phyloP scores from a whole-genome alignment of 116 monocot genomes.

The Zostera marina region DNA sequence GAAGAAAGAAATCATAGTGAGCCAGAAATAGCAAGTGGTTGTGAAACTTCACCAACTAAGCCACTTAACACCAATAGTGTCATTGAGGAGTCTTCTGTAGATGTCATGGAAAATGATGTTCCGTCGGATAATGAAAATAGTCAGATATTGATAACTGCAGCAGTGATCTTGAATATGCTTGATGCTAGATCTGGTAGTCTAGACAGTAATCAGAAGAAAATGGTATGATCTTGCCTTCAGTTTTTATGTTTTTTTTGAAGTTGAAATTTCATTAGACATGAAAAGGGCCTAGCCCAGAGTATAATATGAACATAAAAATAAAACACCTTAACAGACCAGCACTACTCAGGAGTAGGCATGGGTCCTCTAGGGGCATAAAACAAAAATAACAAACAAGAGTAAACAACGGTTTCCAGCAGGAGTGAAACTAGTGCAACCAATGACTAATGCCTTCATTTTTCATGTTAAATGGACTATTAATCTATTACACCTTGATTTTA shows the following conservation, averaged over 20 bases:
- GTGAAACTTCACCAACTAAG: slow-evolving; percentile 7
- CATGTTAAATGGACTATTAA: too few species aligned
- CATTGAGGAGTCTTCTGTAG: background rate
- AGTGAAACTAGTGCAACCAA: too few species aligned
- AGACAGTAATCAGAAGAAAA: slow-evolving; percentile 58
- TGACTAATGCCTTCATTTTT: background rate
- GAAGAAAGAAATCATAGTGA: slow-evolving; percentile 14
- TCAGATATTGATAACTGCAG: slow-evolving; percentile 51
- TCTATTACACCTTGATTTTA: too few species aligned
- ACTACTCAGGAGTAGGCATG: too few species aligned
- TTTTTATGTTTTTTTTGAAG: background rate
- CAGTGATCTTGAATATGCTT: slow-evolving; percentile 84
- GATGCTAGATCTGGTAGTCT: slow-evolving; percentile 68
- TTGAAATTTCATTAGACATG: too few species aligned
- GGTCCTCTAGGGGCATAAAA: too few species aligned
- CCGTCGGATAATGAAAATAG: slow-evolving; percentile 27
- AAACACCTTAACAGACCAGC: too few species aligned
- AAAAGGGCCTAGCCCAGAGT: too few species aligned
- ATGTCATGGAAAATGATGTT: slow-evolving; percentile 6
- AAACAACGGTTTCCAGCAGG: too few species aligned
- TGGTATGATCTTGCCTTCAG: slow-evolving; percentile 25
- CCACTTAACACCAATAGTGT: slow-evolving; percentile 7
- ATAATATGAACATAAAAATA: too few species aligned
- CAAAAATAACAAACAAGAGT: too few species aligned
- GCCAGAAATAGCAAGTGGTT: background rate